These are phyloP conservation scores for Globisporangium spinosum DNA, from an alignment of 352 stramenopile genomes.

Conservation along the genomic window DNA sequence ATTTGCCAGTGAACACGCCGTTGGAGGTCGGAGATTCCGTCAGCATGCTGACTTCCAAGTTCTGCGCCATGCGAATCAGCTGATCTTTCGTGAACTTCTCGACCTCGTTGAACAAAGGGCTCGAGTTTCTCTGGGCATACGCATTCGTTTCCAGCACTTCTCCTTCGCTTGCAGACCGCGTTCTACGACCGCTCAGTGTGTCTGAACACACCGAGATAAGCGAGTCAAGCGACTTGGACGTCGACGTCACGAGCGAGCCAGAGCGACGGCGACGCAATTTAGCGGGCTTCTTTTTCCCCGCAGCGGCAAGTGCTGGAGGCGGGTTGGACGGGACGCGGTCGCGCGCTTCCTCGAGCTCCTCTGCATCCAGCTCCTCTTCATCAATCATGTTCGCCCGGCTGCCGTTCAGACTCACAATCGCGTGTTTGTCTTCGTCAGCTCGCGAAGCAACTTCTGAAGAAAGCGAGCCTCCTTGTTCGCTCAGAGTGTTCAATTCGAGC, in stretches of 20 bases:
- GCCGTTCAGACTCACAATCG: slow-evolving; percentile 19
- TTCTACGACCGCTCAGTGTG: slow-evolving; percentile 41
- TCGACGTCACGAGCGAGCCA: slow-evolving; percentile 57
- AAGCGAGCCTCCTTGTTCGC: slow-evolving; percentile 31
- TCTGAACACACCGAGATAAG: slow-evolving; percentile 59
- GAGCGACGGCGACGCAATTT: slow-evolving; percentile 45
- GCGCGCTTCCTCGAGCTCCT: slow-evolving; percentile 39
- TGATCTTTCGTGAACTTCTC: slow-evolving; percentile 80
- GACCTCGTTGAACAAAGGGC: slow-evolving; percentile 44
- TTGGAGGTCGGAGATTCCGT: slow-evolving; percentile 30
- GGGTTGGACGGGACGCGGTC: slow-evolving; percentile 61
- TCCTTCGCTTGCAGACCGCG: slow-evolving; percentile 59
- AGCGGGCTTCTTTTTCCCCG: slow-evolving; percentile 27
- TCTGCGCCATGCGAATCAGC: slow-evolving; percentile 73
- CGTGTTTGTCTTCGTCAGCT: slow-evolving; percentile 25
- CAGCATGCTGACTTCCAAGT: slow-evolving; percentile 61
- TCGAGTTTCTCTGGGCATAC: slow-evolving; percentile 21
- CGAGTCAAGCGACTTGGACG: slow-evolving; percentile 64
- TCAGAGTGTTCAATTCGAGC: slow-evolving; percentile 50
- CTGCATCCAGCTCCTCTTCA: slow-evolving; percentile 25
- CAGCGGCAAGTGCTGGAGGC: slow-evolving; percentile 23
- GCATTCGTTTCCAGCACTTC: slow-evolving; percentile 26
- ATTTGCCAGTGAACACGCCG: slow-evolving; percentile 56
- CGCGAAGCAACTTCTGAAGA: slow-evolving; percentile 15
- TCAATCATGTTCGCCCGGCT: slow-evolving; percentile 26